Percentiles rank a stretch among this genome's conserved stretches.
phyloP scores from a whole-genome alignment of 495 filamentous ascomycete species.

The Penicillium nucicola region DNA sequence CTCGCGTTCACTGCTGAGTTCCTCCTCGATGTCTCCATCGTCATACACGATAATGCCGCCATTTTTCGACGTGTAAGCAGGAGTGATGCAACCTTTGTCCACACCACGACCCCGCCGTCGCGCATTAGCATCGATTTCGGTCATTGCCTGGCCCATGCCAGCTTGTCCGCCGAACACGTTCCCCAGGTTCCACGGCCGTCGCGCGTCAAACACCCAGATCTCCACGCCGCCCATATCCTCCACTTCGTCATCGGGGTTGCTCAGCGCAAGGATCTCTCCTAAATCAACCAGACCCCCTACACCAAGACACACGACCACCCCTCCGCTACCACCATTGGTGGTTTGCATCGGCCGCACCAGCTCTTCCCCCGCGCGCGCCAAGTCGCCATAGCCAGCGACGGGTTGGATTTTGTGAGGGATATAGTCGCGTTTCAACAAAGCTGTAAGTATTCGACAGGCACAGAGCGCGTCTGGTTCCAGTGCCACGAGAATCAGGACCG shows the following conservation, averaged over 20 bases:
- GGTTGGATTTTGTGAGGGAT: slow-evolving; percentile 98
- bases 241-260: slow-evolving; percentile 46
- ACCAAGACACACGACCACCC: slow-evolving; percentile 87
- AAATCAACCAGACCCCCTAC: slow-evolving; percentile 89
- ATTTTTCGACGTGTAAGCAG: slow-evolving; percentile 68
- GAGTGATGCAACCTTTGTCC: slow-evolving; percentile 63
- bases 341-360: slow-evolving; percentile 80
- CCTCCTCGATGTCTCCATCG: slow-evolving; percentile 93
- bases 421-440: slow-evolving; percentile 90
- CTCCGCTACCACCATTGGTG: slow-evolving; percentile 73
- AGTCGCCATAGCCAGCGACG: slow-evolving; percentile 86
- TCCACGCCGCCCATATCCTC: slow-evolving; percentile 73
- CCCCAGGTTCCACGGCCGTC: slow-evolving; percentile 89
- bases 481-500: slow-evolving; percentile 87
- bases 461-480: slow-evolving; percentile 95
- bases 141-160: slow-evolving; percentile 40
- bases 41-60: slow-evolving; percentile 91
- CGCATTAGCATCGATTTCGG: slow-evolving; percentile 47
- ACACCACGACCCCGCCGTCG: slow-evolving; percentile 49
- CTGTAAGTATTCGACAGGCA: slow-evolving; percentile 89
- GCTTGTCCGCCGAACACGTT: slow-evolving; percentile 84
- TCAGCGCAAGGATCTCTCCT: slow-evolving; percentile 66
- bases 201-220: slow-evolving; percentile 90
- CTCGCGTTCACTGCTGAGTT: slow-evolving; percentile 67
- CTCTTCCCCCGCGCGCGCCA: slow-evolving; percentile 70